A percentile compares a stretch with the other conserved stretches of the same genome.
phyloP scores from a whole-genome alignment of 2,329 filamentous ascomycete species.

The Coniochaeta hoffmannii region DNA sequence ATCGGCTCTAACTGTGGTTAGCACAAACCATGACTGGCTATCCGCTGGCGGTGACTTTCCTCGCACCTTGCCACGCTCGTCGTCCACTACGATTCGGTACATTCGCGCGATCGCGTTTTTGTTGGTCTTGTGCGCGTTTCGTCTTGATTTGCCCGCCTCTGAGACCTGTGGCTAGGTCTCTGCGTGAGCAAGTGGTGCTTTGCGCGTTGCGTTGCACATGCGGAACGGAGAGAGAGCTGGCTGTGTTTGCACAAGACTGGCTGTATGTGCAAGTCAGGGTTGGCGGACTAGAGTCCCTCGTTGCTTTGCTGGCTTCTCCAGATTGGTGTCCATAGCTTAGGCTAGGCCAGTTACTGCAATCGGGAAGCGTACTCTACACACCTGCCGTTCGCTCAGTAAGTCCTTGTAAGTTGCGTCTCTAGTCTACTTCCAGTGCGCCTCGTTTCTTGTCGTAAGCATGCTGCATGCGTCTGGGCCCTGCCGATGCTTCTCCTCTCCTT shows the following conservation, averaged over 20 bases:
- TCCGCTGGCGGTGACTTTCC: not conserved
- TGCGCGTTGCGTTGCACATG: not conserved
- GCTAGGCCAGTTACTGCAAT: not conserved
- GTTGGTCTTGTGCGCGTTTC: not conserved
- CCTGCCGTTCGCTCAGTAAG: not conserved
- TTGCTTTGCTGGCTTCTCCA: not conserved
- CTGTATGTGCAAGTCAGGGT: not conserved
- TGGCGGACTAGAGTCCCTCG: not conserved
- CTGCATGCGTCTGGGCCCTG: not conserved
- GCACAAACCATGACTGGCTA: not conserved
- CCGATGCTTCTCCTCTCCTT: not conserved
- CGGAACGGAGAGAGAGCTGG: not conserved
- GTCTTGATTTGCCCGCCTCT: slow-evolving; percentile 1
- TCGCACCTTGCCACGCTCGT: not conserved
- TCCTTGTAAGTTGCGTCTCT: not conserved
- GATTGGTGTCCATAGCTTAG: not conserved
- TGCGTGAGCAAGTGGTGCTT: not conserved
- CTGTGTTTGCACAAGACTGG: not conserved
- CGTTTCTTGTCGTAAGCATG: not conserved
- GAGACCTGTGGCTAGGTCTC: not conserved
- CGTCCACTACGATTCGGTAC: not conserved
- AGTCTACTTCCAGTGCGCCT: too few species aligned
- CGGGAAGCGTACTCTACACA: not conserved
- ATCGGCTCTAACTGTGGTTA: not conserved
- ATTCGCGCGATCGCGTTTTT: not conserved